Evolutionary conservation across 257 asterid species (phyloP).

Genomic region (Fraxinus anomala): DNA sequence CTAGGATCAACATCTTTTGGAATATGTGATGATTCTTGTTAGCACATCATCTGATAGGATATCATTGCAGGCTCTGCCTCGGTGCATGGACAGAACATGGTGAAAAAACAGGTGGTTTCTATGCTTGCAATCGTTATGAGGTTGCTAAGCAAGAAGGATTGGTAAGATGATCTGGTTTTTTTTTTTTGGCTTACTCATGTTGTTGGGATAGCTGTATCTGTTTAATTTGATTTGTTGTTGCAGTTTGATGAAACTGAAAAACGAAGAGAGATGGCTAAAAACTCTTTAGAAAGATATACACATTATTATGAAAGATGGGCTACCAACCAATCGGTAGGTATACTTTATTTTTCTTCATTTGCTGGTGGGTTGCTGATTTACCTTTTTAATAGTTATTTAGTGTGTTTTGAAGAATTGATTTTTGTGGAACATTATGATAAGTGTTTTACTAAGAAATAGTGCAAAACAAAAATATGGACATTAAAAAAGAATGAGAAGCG

Average conservation of each 20-base stretch:
- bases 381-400: conserved; percentile 19
- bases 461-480: background rate
- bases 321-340: conserved; percentile 85
- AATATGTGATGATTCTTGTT: conserved; percentile 12
- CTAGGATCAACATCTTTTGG: conserved; percentile 18
- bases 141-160: conserved; percentile 95
- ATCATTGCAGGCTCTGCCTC: conserved; percentile 81
- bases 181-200: conserved; percentile 12
- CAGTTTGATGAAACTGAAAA: conserved; percentile 91
- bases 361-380: conserved; percentile 15
- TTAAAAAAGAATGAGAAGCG: background rate
- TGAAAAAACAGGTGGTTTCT: conserved; percentile 96
- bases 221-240: conserved; percentile 35
- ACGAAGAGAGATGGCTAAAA: conserved; percentile 98
- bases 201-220: conserved; percentile 25
- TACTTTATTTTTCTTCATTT: conserved; percentile 11
- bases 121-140: conserved; percentile 96
- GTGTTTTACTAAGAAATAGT: background rate
- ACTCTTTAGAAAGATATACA: conserved; percentile 90
- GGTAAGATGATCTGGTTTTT: conserved; percentile 50
- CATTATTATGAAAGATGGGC: conserved; percentile 99
- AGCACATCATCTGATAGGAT: conserved; percentile 33
- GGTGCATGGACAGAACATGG: conserved; percentile 98
- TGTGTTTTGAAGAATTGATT: conserved; percentile 11
- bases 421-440: background rate